Conservation (phyloP, 2,329 filamentous ascomycete species). For the Neopestalotiopsis sp. region DNA sequence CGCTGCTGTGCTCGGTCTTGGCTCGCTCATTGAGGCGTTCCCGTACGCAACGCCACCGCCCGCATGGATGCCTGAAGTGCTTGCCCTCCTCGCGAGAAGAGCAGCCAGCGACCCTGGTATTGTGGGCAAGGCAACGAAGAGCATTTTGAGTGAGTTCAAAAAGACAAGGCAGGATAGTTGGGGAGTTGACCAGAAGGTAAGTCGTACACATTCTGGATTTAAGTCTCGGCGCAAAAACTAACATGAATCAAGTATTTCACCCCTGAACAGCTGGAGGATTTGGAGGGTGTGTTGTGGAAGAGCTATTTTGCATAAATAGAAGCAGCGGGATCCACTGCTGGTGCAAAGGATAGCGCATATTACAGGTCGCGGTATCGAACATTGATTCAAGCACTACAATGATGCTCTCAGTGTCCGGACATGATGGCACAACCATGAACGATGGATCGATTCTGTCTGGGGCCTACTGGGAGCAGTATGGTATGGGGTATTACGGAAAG, state of each 20-base stretch:
- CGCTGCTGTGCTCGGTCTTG: slow-evolving; percentile 88
- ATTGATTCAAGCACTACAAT: not conserved
- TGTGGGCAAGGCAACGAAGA: slow-evolving; percentile 95
- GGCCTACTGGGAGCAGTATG: not conserved
- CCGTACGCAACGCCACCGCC: slow-evolving; percentile 94
- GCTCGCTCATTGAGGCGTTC: slow-evolving; percentile 91
- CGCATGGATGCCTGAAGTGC: slow-evolving; percentile 88
- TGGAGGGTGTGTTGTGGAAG: slow-evolving; percentile 98
- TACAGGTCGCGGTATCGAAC: not conserved
- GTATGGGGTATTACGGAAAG: not conserved
- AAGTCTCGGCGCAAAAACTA: slow-evolving; percentile 26
- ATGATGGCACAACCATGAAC: not conserved
- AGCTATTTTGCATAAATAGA: slow-evolving; percentile 85
- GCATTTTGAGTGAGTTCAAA: slow-evolving; percentile 95
- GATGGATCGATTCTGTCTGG: not conserved
- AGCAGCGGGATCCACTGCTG: too few relatives aligned
- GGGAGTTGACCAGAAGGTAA: slow-evolving; percentile 96
- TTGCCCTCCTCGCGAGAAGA: slow-evolving; percentile 82
- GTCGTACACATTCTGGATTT: slow-evolving; percentile 29
- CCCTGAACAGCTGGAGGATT: slow-evolving; percentile 87
- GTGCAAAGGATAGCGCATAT: not conserved
- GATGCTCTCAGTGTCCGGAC: not conserved
- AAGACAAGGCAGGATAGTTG: slow-evolving; percentile 99
- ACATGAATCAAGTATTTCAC: slow-evolving; percentile 72
- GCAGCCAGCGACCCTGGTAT: slow-evolving; percentile 89